These are phyloP conservation scores for Botryotinia narcissicola DNA, from an alignment of 2,329 filamentous ascomycete species.

Conservation along the genomic window DNA sequence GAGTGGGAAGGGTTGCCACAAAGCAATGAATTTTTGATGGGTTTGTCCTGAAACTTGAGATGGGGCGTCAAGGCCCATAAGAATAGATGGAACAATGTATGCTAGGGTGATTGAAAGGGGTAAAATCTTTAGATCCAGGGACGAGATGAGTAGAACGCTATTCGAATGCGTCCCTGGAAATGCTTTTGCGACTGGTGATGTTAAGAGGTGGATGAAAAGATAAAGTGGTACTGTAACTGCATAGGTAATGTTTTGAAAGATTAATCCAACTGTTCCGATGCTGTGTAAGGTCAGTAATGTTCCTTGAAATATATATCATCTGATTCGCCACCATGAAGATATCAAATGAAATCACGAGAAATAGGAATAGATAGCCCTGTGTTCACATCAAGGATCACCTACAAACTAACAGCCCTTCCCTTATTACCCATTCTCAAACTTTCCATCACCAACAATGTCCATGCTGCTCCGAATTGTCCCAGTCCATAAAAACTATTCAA, in stretches of 20 bases:
- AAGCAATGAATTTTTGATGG: conserved; percentile 48
- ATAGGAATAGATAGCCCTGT: neutral
- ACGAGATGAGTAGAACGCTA: conserved; percentile 35
- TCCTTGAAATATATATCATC: neutral
- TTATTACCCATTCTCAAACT: conserved; percentile 45
- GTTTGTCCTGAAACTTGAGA: conserved; percentile 40
- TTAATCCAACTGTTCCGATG: conserved; percentile 43
- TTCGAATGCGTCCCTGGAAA: conserved; percentile 39
- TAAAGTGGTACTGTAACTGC: conserved; percentile 46
- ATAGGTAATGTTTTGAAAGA: conserved; percentile 45
- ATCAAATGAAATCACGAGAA: too few relatives aligned
- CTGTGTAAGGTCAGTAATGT: conserved; percentile 23
- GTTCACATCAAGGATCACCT: conserved; percentile 27
- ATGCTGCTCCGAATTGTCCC: conserved; percentile 35
- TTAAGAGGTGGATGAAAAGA: conserved; percentile 44
- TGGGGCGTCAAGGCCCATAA: conserved; percentile 46
- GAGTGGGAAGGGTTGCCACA: conserved; percentile 52
- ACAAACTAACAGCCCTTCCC: conserved; percentile 44
- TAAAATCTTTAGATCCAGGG: conserved; percentile 36
- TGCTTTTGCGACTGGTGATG: conserved; percentile 41
- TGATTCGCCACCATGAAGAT: neutral
- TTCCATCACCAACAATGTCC: conserved; percentile 43
- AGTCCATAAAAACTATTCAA: conserved; percentile 30
- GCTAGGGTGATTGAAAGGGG: conserved; percentile 44
- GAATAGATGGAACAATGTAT: conserved; percentile 45